Conservation (phyloP, 352 stramenopile species). For the Stramenopiles sp. region DNA sequence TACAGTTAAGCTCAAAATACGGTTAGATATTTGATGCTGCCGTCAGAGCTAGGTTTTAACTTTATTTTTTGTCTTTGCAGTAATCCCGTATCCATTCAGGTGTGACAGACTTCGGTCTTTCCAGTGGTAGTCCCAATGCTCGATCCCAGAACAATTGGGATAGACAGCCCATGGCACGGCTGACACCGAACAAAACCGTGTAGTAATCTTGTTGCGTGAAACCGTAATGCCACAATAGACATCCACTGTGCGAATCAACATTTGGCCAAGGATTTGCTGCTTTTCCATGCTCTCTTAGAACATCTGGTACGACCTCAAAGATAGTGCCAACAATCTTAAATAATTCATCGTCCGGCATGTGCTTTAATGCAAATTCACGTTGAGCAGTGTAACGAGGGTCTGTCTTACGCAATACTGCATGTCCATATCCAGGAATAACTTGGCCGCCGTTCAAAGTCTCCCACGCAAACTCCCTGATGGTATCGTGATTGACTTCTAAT, state of each 20-base stretch:
- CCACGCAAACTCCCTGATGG: slow-evolving; percentile 96
- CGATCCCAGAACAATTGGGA: slow-evolving; percentile 96
- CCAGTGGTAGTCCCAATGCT: slow-evolving; percentile 83
- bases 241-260: slow-evolving; percentile 92
- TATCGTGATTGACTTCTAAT: slow-evolving; percentile 87
- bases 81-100: slow-evolving; percentile 91
- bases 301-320: slow-evolving; percentile 93
- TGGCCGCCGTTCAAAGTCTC: slow-evolving; percentile 96
- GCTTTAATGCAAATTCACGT: slow-evolving; percentile 95
- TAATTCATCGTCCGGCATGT: slow-evolving; percentile 93
- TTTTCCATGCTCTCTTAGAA: slow-evolving; percentile 96
- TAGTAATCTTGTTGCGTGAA: slow-evolving; percentile 99
- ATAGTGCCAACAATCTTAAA: slow-evolving; percentile 98
- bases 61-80: slow-evolving; percentile 40
- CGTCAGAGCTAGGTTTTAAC: not conserved
- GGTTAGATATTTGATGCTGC: no score
- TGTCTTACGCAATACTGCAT: slow-evolving; percentile 93
- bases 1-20: no score
- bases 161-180: slow-evolving; percentile 85
- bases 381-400: slow-evolving; percentile 97
- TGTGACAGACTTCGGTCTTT: slow-evolving; percentile 96
- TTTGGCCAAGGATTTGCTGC: slow-evolving; percentile 98
- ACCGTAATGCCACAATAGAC: slow-evolving; percentile 96
- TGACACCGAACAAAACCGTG: slow-evolving; percentile 98
- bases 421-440: slow-evolving; percentile 93